phyloP scores from a whole-genome alignment of 2,329 filamentous ascomycete species.

The Emergomyces pasteurianus region DNA sequence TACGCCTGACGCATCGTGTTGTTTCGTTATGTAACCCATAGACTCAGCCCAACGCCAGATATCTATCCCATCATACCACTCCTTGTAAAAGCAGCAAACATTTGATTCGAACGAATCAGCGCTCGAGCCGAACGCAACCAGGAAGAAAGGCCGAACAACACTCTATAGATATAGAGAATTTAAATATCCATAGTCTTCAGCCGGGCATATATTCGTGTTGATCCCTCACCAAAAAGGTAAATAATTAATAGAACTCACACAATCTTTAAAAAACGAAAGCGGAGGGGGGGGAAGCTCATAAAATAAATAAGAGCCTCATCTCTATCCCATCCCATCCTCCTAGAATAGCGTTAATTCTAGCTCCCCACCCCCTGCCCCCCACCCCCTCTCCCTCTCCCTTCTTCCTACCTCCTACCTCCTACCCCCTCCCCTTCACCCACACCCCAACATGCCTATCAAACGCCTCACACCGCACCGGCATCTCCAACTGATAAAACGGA shows the following conservation, averaged over 20 bases:
- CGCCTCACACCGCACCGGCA: constrained; percentile 89
- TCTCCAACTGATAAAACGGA: constrained; percentile 94
- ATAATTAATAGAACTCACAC: background rate
- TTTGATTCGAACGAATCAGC: background rate
- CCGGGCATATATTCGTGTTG: background rate
- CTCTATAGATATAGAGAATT: background rate
- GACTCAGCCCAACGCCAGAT: background rate
- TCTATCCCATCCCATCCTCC: no score
- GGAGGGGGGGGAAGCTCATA: background rate
- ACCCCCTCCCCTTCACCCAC: constrained; percentile 56
- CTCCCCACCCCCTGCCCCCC: background rate
- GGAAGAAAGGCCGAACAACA: background rate
- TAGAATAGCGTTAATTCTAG: no score
- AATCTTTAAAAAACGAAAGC: background rate
- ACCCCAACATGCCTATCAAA: constrained; percentile 79
- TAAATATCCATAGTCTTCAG: background rate
- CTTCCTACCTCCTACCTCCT: constrained; percentile 17
- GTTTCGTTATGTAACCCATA: background rate
- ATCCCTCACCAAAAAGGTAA: background rate
- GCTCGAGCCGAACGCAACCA: background rate
- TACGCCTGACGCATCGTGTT: constrained; percentile 2
- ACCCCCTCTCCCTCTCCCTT: background rate
- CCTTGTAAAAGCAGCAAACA: no score
- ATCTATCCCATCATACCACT: background rate
- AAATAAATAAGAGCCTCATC: background rate